These are phyloP conservation scores for Canariomyces notabilis DNA, from an alignment of 2,329 filamentous ascomycete genomes.

Conservation along the genomic window DNA sequence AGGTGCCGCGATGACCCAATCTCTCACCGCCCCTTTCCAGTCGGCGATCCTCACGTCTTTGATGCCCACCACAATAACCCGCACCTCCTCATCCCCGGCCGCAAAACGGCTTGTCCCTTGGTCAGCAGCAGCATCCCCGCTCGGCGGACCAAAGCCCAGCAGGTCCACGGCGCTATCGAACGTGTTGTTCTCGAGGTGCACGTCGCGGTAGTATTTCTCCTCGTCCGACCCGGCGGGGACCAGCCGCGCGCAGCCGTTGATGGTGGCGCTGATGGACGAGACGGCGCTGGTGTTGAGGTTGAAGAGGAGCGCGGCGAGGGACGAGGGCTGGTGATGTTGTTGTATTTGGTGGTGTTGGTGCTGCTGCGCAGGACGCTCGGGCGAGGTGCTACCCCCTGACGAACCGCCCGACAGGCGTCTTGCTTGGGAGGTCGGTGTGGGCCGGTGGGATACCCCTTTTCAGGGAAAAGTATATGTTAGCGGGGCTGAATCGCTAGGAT, in stretches of 20 bases:
- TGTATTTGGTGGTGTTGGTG: constrained; percentile 6
- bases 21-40: constrained; percentile 89
- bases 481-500: no score
- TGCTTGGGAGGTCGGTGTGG: constrained; percentile 67
- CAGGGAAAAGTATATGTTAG: no score
- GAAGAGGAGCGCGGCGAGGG: constrained; percentile 75
- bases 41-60: constrained; percentile 83
- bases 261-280: constrained; percentile 84
- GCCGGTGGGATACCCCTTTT: constrained; percentile 88
- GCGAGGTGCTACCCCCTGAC: constrained; percentile 57
- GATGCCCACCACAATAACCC: constrained; percentile 82
- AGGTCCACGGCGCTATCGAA: constrained; percentile 54
- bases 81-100: constrained; percentile 74
- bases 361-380: constrained; percentile 39
- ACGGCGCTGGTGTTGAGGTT: constrained; percentile 88
- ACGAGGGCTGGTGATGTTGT: constrained; percentile 41
- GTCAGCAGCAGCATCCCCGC: constrained; percentile 37
- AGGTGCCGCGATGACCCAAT: constrained; percentile 52
- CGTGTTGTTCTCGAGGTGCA: constrained; percentile 88
- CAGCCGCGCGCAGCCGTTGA: constrained; percentile 79
- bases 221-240: constrained; percentile 70
- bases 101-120: constrained; percentile 57
- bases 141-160: constrained; percentile 7
- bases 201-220: constrained; percentile 75
- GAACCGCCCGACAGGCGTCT: constrained; percentile 49